Base-by-base conservation (phyloP, 192 early-diverging fungal species). In the Diversispora eburnea region DNA sequence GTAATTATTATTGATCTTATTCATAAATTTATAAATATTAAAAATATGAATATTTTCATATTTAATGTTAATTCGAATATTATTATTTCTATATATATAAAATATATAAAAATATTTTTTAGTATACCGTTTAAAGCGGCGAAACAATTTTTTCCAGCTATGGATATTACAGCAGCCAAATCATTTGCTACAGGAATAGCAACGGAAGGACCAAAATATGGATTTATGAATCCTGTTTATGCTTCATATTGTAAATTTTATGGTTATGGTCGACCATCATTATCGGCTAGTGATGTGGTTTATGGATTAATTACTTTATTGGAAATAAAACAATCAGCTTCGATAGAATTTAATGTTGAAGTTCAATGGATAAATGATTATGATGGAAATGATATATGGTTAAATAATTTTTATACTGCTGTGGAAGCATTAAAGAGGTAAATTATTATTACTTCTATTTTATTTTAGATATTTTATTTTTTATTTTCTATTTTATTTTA, bases 391-490 rank as follows among this genome's bases (percentile, higher is more conserved):
- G n/a, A 46, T 5, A 9, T 17, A 22, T 65, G 63, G 63, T 45
- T 45, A 9, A 47, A 65, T 65, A 65, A 65, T 47, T 65, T 65
- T 65, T 33, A 65, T 47, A 65, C 63, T 19, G 63, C 20, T 17
- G 17, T 65, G 22, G 63, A 65, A 8, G 45, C 63, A n/a, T 47
- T 65, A 20, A 43, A 65, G 15, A 47, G 63, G 63, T 65, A 67
- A 66, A 48, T 15, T n/a, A 19, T 66, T 66, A 7, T 20, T 47
- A 33, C n/a, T n/a, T n/a, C n/a, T 33, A 33, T 33, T 33, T 33
- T 33, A 33, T 33, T 33, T 33, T 33, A n/a, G n/a, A 33, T 33
- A 33, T 33, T 33, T 33, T 33, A 33, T 33, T 33, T 2, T 33
- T 33, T 33, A 33, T 33, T 33, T 33, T 33, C n/a, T n/a, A n/a